Evolutionary conservation across 495 filamentous ascomycete genomes (phyloP).

Genomic region (Aspergillus baeticus): DNA sequence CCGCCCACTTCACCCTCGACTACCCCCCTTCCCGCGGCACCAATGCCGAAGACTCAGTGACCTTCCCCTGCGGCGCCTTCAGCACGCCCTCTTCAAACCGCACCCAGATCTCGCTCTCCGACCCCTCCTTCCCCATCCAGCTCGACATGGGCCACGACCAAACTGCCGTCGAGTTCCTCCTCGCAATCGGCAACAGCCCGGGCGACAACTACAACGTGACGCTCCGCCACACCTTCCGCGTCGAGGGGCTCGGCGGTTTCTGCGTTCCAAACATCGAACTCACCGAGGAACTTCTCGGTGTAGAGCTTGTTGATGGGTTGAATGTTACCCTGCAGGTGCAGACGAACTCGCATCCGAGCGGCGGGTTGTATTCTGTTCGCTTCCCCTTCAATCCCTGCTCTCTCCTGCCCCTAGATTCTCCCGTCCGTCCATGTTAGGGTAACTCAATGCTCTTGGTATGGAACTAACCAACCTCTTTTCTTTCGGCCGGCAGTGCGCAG

Average conservation of each 20-base stretch:
- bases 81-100: constrained; percentile 47
- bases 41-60: constrained; percentile 45
- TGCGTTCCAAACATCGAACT: constrained; percentile 51
- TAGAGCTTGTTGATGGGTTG: constrained; percentile 43
- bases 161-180: constrained; percentile 54
- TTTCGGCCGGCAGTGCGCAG: constrained; percentile 50
- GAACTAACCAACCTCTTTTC: neutral
- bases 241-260: constrained; percentile 54
- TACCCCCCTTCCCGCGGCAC: constrained; percentile 57
- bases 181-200: constrained; percentile 54
- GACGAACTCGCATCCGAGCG: constrained; percentile 48
- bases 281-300: constrained; percentile 31
- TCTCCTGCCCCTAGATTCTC: too few relatives aligned
- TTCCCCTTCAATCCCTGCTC: constrained; percentile 4
- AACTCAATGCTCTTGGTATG: too few relatives aligned
- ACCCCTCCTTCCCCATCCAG: constrained; percentile 49
- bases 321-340: constrained; percentile 67
- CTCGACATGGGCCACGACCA: constrained; percentile 56
- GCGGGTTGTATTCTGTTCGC: constrained; percentile 56
- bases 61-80: constrained; percentile 59
- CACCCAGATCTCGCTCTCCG: constrained; percentile 46
- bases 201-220: constrained; percentile 54
- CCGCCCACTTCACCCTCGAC: constrained; percentile 61
- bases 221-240: constrained; percentile 45
- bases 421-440: too few relatives aligned